Evolutionary conservation across 2,329 filamentous ascomycete species (phyloP), one percentile per base, ranked within the genome.

Genomic region (Talaromyces marneffei): DNA sequence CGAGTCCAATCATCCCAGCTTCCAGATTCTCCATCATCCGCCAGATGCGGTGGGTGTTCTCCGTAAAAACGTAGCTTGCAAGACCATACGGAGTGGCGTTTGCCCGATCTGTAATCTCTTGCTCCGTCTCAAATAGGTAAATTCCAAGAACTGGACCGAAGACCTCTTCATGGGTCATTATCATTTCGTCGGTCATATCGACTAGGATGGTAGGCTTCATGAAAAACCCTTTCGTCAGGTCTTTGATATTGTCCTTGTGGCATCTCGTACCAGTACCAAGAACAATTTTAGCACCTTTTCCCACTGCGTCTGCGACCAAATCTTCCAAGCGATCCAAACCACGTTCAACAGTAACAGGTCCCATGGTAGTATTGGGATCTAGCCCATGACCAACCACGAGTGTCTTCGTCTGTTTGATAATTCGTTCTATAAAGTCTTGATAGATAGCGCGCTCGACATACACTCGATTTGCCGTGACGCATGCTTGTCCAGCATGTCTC

Each of bases 111-210:
- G 80, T 66, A 0, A 79, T 77, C 57, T 80, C 72, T 23, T 76
- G 71, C 65, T 81, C 79, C 0, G 79, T 76, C 0, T 74, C 72
- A 83, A 84, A 88, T 7, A 78, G 78, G 59, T 86, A 70, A 16
- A 87, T 74, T 0, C 85, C 85, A 1, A 87, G 78, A 37, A 88
- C 82, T 0, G 85, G 85, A 20, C 82, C 83, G 63, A 85, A 85
- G 25, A 82, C 81, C 68, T 85, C 83, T 65, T 85, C 83, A 35
- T 72, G 69, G 10, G 84, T 81, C 35, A 85, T 75, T 35, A 75
- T 68, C 8, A 81, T 79, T 33, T 81, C 76, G 64, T 84, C 82
- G 0, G 80, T 78, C 39, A 82, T 82, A 61, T 82, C 79, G 35
- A 78, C 74, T 20, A 85, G 78, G 58, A 85, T 82, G 2, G 82